These are phyloP conservation scores for Oryza nivara DNA, from an alignment of 176 grass and related monocot species.

Conservation along the genomic window DNA sequence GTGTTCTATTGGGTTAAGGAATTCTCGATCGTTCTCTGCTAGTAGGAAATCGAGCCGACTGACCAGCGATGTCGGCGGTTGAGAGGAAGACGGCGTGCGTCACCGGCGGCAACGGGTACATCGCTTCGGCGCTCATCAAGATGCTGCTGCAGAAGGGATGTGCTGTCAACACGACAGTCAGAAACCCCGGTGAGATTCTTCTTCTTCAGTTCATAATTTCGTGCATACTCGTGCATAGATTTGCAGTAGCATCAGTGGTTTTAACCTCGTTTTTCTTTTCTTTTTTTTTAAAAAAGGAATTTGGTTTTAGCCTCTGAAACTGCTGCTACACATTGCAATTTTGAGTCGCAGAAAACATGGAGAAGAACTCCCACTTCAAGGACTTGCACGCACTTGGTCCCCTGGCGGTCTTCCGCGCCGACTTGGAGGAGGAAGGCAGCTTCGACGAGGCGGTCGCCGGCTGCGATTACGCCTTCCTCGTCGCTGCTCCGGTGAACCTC, in stretches of 20 bases:
- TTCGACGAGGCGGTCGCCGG: constrained; percentile 62
- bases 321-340: not conserved
- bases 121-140: constrained; percentile 65
- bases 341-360: constrained; percentile 25
- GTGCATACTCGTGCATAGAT: too few species aligned
- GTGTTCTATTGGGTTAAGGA: too few species aligned
- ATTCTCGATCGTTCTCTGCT: too few species aligned
- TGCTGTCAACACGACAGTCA: constrained; percentile 62
- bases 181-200: constrained; percentile 56
- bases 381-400: constrained; percentile 44
- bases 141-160: constrained; percentile 66
- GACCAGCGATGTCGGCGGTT: not conserved
- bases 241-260: too few species aligned
- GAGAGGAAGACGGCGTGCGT: constrained; percentile 55
- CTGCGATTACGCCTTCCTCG: constrained; percentile 65
- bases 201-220: not conserved
- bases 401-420: constrained; percentile 48
- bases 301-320: not conserved
- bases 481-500: constrained; percentile 67
- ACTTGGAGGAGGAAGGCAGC: constrained; percentile 62
- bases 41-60: too few species aligned
- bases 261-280: too few species aligned
- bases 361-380: constrained; percentile 47
- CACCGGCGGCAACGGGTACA: constrained; percentile 68
- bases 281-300: too few species aligned